Conservation (phyloP, 2,329 filamentous ascomycete genomes). For the Colletotrichum kahawae region DNA sequence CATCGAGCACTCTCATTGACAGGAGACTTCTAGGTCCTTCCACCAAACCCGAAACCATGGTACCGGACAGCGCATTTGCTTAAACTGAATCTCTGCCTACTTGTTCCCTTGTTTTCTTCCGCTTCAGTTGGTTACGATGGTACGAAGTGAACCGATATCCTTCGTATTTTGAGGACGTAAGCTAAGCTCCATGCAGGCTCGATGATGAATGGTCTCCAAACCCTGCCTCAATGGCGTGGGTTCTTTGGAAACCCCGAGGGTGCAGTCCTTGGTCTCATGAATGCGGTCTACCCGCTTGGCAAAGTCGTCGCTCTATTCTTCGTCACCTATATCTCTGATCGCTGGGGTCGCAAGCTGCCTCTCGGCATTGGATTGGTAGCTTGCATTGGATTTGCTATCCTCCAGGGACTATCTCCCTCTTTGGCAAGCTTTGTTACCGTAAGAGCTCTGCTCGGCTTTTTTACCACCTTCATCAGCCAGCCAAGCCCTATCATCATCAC, state of each 20-base stretch:
- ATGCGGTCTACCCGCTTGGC: constrained; percentile 10
- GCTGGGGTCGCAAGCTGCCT: constrained; percentile 37
- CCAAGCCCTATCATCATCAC: constrained; percentile 38
- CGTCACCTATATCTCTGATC: constrained; percentile 32
- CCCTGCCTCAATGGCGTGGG: constrained; percentile 37
- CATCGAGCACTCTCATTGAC: not conserved
- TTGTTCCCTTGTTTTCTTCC: constrained; percentile 47
- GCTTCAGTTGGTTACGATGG: constrained; percentile 46
- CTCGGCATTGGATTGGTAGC: constrained; percentile 34
- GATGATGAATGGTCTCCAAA: constrained; percentile 46
- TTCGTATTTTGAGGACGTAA: not conserved
- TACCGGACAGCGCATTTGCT: constrained; percentile 45
- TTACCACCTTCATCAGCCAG: constrained; percentile 31
- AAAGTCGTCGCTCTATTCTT: constrained; percentile 13
- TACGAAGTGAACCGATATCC: not conserved
- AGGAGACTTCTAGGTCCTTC: constrained; percentile 35
- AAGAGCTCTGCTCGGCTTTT: constrained; percentile 37
- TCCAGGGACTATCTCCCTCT: constrained; percentile 28
- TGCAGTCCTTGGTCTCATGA: constrained; percentile 7
- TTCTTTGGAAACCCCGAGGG: constrained; percentile 32
- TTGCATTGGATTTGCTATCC: constrained; percentile 32
- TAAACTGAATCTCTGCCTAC: constrained; percentile 45
- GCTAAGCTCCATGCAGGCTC: constrained; percentile 26
- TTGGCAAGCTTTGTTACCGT: constrained; percentile 35
- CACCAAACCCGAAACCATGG: constrained; percentile 46